A percentile compares a stretch with the other conserved stretches of the same genome.
These are phyloP conservation scores for Boletus patriciae DNA, from an alignment of 768 basidiomycete genomes.

Conservation along the genomic window DNA sequence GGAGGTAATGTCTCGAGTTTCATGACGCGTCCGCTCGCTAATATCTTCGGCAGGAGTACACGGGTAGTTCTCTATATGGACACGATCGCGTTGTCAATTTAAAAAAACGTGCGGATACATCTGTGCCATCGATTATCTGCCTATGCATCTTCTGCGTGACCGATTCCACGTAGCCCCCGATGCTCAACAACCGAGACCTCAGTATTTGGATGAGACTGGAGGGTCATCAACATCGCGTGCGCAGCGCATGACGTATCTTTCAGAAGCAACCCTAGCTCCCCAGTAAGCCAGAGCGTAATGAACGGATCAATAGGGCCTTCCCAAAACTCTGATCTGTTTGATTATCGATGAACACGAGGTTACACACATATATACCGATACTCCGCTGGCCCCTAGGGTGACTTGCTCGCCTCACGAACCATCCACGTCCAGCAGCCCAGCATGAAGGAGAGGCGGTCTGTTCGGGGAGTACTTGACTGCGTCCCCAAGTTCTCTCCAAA, in stretches of 20 bases:
- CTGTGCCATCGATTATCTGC: neutral
- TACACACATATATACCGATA: neutral
- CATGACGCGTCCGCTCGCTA: neutral
- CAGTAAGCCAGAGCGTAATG: neutral
- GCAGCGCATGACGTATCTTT: neutral
- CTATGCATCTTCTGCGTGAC: neutral
- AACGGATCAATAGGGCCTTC: neutral
- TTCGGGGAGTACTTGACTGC: conserved; percentile 11
- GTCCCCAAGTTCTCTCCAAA: neutral
- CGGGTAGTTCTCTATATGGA: neutral
- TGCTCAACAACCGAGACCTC: neutral
- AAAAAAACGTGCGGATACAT: neutral
- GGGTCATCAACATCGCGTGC: neutral
- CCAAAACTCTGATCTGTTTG: neutral
- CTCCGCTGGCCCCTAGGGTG: neutral
- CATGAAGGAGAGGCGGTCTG: neutral
- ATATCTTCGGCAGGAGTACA: neutral
- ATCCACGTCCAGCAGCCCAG: neutral
- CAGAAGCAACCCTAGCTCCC: neutral
- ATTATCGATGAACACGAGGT: conserved; percentile 6
- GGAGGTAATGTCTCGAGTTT: neutral
- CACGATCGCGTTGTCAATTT: neutral
- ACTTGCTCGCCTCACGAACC: neutral
- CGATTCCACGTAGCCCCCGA: neutral
- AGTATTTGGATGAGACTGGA: neutral